phyloP scores from a whole-genome alignment of 1,139 yeast genomes.

The Blastobotrys malaysiensis region DNA sequence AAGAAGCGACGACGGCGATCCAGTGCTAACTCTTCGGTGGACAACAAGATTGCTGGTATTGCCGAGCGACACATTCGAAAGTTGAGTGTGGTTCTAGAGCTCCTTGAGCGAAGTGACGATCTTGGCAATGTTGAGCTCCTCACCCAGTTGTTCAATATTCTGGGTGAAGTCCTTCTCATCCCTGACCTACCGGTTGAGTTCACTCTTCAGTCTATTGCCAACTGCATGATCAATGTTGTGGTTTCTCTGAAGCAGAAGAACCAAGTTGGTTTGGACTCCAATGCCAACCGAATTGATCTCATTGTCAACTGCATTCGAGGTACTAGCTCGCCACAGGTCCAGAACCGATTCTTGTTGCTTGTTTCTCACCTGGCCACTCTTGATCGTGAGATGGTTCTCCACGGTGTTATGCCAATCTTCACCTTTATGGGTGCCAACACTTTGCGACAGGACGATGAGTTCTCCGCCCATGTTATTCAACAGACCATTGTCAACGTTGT shows the following conservation, averaged over 20 bases:
- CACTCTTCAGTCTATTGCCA: conserved; percentile 85
- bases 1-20: conserved; percentile 60
- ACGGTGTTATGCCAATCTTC: conserved; percentile 97
- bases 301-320: conserved; percentile 86
- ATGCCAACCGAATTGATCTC: conserved; percentile 77
- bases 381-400: conserved; percentile 87
- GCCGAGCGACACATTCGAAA: conserved; percentile 77
- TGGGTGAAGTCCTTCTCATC: conserved; percentile 80
- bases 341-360: conserved; percentile 76
- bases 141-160: conserved; percentile 51
- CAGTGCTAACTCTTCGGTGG: conserved; percentile 69
- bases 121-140: conserved; percentile 45
- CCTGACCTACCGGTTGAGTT: conserved; percentile 87
- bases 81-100: conserved; percentile 73
- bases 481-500: conserved; percentile 86
- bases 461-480: conserved; percentile 86
- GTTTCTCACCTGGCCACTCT: conserved; percentile 82
- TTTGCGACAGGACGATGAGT: conserved; percentile 93
- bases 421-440: conserved; percentile 99
- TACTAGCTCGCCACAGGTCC: conserved; percentile 90
- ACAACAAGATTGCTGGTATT: conserved; percentile 62
- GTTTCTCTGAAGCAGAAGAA: conserved; percentile 32
- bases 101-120: conserved; percentile 55
- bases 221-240: conserved; percentile 74
- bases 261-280: conserved; percentile 48